Evolutionary conservation across 2,329 filamentous ascomycete species (phyloP).

Genomic region (Penicillium brevicompactum): DNA sequence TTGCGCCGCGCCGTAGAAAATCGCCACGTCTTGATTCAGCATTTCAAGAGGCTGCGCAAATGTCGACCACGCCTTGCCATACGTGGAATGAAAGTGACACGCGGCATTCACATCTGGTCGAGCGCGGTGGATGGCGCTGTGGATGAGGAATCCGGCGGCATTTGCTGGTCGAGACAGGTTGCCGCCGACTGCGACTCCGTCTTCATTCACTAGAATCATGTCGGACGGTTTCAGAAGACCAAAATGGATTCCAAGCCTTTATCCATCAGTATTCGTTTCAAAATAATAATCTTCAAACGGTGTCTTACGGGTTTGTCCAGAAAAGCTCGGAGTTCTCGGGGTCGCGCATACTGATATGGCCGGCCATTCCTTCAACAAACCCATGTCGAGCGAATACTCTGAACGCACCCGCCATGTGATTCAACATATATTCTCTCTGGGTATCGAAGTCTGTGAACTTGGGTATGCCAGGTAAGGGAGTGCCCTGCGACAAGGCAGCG

Average conservation of each 20-base stretch:
- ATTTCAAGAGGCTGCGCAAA: slow-evolving; percentile 47
- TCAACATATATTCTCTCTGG: not conserved
- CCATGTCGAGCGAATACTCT: slow-evolving; percentile 20
- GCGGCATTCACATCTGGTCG: slow-evolving; percentile 55
- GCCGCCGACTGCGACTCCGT: slow-evolving; percentile 45
- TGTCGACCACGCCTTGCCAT: slow-evolving; percentile 48
- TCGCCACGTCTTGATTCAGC: slow-evolving; percentile 55
- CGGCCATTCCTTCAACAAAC: slow-evolving; percentile 28
- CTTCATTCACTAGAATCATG: slow-evolving; percentile 48
- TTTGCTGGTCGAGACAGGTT: slow-evolving; percentile 40
- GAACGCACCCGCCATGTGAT: slow-evolving; percentile 49
- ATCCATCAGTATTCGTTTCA: not conserved
- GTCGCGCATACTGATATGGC: slow-evolving; percentile 50
- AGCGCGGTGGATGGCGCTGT: slow-evolving; percentile 53
- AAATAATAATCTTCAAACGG: not conserved
- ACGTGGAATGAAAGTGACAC: slow-evolving; percentile 48
- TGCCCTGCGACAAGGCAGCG: too few relatives aligned
- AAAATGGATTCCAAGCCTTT: slow-evolving; percentile 46
- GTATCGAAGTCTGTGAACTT: not conserved
- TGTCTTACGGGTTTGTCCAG: slow-evolving; percentile 40
- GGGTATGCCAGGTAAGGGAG: too few relatives aligned
- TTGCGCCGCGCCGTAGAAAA: slow-evolving; percentile 54
- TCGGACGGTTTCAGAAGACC: slow-evolving; percentile 45
- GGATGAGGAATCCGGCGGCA: slow-evolving; percentile 51
- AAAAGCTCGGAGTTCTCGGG: slow-evolving; percentile 35